Evolutionary conservation across 805 yeast species (phyloP), one percentile per base, ranked within the genome.

Genomic region (Lachancea fermentati): DNA sequence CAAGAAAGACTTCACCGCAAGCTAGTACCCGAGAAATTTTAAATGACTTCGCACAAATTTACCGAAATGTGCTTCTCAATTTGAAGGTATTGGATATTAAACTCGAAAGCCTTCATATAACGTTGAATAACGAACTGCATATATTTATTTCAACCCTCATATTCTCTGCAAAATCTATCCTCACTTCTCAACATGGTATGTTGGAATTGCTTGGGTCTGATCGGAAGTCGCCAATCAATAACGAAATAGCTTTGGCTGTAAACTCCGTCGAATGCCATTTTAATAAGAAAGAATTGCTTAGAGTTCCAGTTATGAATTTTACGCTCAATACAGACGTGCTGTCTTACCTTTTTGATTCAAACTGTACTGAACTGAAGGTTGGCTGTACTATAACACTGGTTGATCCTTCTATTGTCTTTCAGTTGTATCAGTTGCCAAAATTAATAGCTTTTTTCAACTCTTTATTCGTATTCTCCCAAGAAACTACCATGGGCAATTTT

Each of bases 291-390:
- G 49, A 57, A 2, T 44, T 47, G 4, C 31, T 62, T n/a, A 47
- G 58, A 16, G 38, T 60, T 4, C 66, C 67, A 1, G 37, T 61
- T 11, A 43, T 62, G 4, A 63, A 55, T 37, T 25, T 51, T 7
- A 49, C 58, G 22, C 31, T 59, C 3, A 49, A 55, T 1, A 51
- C 63, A 2, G 61, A 60, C 37, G 22, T 58, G 5, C 25, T 58
- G 2, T 44, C 53, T 16, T 49, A 45, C 37, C 43, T 50, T n/a
- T 32, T 46, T 4, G 46, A 48, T 16, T 43, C 47, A 8, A 43
- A 51, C 3, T 33, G 53, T 12, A 41, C 49, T 3, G 42, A 47
- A 17, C 48, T 56, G 1, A 51, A 45, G 17, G 19, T 55, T 9
- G 44, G 54, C 7, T 47, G 49, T 32, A 54, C 55, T 8, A 32